A percentile compares a stretch with the other conserved stretches of the same genome.
Conservation (phyloP, 257 asterid genomes). For the Solanum piurae region DNA sequence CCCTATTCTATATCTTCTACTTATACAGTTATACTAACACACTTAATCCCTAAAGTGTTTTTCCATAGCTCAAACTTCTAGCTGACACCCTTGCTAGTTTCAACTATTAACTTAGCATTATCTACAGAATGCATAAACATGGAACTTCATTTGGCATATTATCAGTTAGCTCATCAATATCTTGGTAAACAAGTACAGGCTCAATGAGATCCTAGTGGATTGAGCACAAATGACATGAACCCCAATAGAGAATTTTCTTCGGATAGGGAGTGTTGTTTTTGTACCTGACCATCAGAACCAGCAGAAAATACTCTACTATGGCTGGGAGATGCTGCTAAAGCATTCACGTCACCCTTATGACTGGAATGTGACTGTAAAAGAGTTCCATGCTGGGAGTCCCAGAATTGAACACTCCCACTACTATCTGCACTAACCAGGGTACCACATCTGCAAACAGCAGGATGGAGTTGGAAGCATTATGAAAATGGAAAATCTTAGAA, state of each 20-base stretch:
- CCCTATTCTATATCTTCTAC: neutral
- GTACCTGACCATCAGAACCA: conserved; percentile 98
- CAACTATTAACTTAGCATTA: neutral
- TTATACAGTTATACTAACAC: neutral
- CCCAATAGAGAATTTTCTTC: neutral
- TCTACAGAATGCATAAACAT: neutral
- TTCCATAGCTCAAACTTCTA: neutral
- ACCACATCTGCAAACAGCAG: conserved; percentile 32
- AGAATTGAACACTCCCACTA: conserved; percentile 79
- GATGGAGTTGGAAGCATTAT: neutral
- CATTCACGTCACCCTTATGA: conserved; percentile 90
- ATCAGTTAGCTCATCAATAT: neutral
- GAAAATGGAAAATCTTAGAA: neutral
- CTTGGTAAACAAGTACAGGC: neutral
- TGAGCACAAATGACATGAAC: neutral
- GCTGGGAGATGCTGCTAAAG: conserved; percentile 79
- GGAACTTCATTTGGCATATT: neutral
- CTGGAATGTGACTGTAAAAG: conserved; percentile 73
- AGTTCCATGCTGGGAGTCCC: conserved; percentile 87
- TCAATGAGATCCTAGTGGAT: neutral
- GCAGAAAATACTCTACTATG: conserved; percentile 83
- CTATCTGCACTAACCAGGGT: conserved; percentile 76
- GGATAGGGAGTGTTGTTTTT: neutral
- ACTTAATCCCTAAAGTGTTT: neutral
- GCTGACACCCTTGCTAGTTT: neutral